These are phyloP conservation scores for Vickermania spadyakhi DNA, from an alignment of 208 protist species.

Conservation along the genomic window DNA sequence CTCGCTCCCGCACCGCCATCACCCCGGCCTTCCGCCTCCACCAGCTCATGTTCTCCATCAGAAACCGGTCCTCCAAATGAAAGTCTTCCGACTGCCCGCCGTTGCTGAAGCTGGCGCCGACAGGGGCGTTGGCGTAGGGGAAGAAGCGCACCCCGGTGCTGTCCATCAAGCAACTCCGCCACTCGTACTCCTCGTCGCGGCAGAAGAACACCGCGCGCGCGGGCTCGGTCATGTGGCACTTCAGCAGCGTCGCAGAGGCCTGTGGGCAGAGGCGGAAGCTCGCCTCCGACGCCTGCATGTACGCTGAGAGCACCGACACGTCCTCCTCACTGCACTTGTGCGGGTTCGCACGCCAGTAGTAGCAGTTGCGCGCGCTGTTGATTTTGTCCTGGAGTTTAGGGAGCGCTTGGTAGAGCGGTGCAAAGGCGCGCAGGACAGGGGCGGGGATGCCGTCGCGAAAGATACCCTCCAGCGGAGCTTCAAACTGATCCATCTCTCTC, in stretches of 20 bases:
- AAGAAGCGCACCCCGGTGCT: constrained; percentile 85
- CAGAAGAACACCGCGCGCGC: constrained; percentile 85
- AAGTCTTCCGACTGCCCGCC: constrained; percentile 89
- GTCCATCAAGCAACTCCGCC: constrained; percentile 89
- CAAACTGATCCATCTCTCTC: constrained; percentile 67
- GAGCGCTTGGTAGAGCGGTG: constrained; percentile 80
- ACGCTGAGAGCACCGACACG: constrained; percentile 56
- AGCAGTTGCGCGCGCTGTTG: constrained; percentile 61
- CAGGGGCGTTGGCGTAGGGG: constrained; percentile 84
- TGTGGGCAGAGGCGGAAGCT: constrained; percentile 87
- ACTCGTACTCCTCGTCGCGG: constrained; percentile 89
- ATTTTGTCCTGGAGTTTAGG: constrained; percentile 69
- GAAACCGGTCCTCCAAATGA: constrained; percentile 86
- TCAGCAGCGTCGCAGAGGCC: constrained; percentile 82
- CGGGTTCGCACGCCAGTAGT: constrained; percentile 88
- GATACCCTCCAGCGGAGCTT: constrained; percentile 79
- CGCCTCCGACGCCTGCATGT: constrained; percentile 84
- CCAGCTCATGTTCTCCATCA: constrained; percentile 83
- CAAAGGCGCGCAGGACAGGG: constrained; percentile 81
- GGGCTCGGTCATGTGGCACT: constrained; percentile 90
- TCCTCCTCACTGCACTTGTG: constrained; percentile 81
- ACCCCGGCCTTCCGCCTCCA: constrained; percentile 72
- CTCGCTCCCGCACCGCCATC: constrained; percentile 66
- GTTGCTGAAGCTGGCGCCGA: constrained; percentile 78
- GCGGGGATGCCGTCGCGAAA: constrained; percentile 89